A percentile compares a stretch with the other conserved stretches of the same genome.
phyloP scores from a whole-genome alignment of 176 grass and related monocot genomes.

The Juncus inflexus region DNA sequence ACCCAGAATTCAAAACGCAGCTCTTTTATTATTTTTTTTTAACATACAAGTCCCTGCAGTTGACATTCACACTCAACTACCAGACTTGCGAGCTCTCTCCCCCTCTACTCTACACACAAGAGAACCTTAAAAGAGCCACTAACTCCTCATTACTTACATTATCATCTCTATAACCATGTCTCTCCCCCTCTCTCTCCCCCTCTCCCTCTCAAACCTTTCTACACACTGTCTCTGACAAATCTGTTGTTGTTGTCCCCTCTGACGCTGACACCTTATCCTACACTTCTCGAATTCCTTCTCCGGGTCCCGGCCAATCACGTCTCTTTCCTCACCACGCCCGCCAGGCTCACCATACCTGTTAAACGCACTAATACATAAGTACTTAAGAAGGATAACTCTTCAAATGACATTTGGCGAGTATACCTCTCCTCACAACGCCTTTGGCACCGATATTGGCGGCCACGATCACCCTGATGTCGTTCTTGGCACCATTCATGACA shows the following conservation, averaged over 20 bases:
- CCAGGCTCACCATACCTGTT: neutral
- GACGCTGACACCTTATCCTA: neutral
- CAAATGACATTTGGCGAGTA: neutral
- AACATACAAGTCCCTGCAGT: constrained; percentile 4
- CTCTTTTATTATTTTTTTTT: constrained; percentile 5
- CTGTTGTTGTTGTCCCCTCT: neutral
- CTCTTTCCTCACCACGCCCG: neutral
- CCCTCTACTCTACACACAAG: neutral
- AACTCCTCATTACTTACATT: constrained; percentile 3
- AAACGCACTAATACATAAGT: neutral
- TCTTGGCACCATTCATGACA: neutral
- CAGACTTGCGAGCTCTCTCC: neutral
- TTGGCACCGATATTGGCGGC: neutral
- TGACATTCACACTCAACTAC: constrained; percentile 2
- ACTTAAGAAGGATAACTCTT: neutral
- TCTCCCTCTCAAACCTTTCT: neutral
- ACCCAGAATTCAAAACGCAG: neutral
- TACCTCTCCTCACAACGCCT: neutral
- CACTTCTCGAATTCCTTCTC: neutral
- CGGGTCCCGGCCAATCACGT: neutral
- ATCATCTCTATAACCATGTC: constrained; percentile 17
- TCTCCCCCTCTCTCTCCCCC: neutral
- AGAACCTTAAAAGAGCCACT: neutral
- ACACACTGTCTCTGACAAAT: neutral
- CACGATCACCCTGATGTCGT: neutral